Evolutionary conservation across 148 eudicot species (phyloP), one percentile per base, ranked within the genome.

Genomic region (Spergularia bocconei): DNA sequence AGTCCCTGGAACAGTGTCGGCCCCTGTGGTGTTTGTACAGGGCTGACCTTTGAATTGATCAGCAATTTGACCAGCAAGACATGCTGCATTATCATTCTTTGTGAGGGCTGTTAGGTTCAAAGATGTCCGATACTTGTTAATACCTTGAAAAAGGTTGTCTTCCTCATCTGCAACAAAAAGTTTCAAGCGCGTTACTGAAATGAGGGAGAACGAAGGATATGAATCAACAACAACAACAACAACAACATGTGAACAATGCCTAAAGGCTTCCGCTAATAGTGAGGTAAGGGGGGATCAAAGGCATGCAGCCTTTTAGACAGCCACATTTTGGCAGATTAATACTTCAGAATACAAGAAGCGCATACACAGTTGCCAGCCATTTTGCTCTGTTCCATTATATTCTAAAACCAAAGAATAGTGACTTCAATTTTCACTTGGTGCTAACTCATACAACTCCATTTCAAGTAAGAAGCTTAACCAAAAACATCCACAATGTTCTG

Each of bases 1-100:
- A 12, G 90, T 88, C 57, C 97, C 97, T 13, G 84, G 92, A n/a
- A 90, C 82, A 11, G 92, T 85, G 78, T 85, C 77, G 80, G 93
- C 55, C 14, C 93, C 91, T 3, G 91, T 85, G 10, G 85, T 65
- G 81, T 89, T 91, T 54, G 91, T 85, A 67, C 97, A 91, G 9
- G 93, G 90, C 76, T 82, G 91, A 52, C 71, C 50, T 67, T 89
- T 85, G 81, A 71, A 89, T 67, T 88, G 89, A 66, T 89, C 90
- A 3, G 91, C 93, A 7, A 91, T 71, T 81, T 89, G 77, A 39
- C 75, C 85, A 4, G 97, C 97, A 54, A 88, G 84, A 80, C 97
- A 91, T 55, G 84, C 86, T 52, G 97, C 97, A 59, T 84, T 83
- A 63, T 86, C 81, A 48, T 86, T 88, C 79, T 86, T 63, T 47